phyloP scores from a whole-genome alignment of 768 basidiomycete species.

The Calocybe indica region DNA sequence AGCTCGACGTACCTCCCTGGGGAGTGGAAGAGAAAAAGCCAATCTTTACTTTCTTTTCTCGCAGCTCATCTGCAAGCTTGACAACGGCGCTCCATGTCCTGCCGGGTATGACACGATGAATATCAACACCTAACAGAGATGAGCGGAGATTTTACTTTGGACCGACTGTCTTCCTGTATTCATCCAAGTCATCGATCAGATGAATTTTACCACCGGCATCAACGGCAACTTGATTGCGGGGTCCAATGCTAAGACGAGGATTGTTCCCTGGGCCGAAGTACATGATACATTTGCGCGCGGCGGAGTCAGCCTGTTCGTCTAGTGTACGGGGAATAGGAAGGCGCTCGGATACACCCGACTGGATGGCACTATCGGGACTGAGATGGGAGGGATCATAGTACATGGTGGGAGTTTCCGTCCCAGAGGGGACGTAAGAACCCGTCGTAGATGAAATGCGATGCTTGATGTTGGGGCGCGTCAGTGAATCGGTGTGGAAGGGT shows the following conservation, averaged over 20 bases:
- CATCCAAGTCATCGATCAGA: slow-evolving; percentile 76
- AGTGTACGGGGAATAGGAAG: slow-evolving; percentile 72
- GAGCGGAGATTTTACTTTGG: slow-evolving; percentile 31
- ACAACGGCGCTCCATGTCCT: slow-evolving; percentile 78
- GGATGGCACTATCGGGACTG: slow-evolving; percentile 33
- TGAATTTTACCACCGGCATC: slow-evolving; percentile 85
- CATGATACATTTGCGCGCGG: slow-evolving; percentile 81
- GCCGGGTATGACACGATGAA: background rate
- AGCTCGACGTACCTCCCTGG: slow-evolving; percentile 65
- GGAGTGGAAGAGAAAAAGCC: slow-evolving; percentile 95
- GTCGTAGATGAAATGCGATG: slow-evolving; percentile 79
- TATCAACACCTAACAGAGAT: slow-evolving; percentile 5
- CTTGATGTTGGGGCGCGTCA: slow-evolving; percentile 75
- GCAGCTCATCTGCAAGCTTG: slow-evolving; percentile 79
- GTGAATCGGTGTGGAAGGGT: slow-evolving; percentile 71
- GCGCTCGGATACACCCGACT: slow-evolving; percentile 42
- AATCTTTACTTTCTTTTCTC: slow-evolving; percentile 82
- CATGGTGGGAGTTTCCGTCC: slow-evolving; percentile 70
- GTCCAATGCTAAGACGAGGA: slow-evolving; percentile 75
- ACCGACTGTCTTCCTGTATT: slow-evolving; percentile 69
- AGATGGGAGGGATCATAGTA: slow-evolving; percentile 56
- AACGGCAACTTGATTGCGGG: slow-evolving; percentile 83
- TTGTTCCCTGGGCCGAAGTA: slow-evolving; percentile 80
- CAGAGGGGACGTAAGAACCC: slow-evolving; percentile 73
- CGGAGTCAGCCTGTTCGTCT: slow-evolving; percentile 83